phyloP scores from a whole-genome alignment of 2,329 filamentous ascomycete species.

The Gyromitra esculenta region DNA sequence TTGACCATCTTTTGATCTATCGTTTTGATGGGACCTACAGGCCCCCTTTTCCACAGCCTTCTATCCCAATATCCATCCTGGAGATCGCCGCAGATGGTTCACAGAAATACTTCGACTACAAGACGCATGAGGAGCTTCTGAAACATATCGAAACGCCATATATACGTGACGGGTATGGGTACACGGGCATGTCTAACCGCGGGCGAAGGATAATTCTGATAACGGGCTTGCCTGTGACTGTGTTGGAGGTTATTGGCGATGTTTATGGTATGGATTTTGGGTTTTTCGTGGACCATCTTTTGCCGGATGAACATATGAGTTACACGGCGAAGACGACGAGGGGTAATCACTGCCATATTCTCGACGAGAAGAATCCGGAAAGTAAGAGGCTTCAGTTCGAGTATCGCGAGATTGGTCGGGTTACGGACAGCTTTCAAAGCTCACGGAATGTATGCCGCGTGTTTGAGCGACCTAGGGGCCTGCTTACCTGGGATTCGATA shows the following conservation, averaged over 20 bases:
- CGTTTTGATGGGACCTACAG: no score
- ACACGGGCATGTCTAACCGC: not conserved
- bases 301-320: slow-evolving; percentile 32
- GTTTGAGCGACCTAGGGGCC: not conserved
- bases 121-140: not conserved
- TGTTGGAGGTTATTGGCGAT: slow-evolving; percentile 28
- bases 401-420: slow-evolving; percentile 23
- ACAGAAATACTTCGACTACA: not conserved
- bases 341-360: slow-evolving; percentile 12
- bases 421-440: not conserved
- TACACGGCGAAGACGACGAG: slow-evolving; percentile 33
- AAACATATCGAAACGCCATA: slow-evolving; percentile 12
- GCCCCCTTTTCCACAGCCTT: not conserved
- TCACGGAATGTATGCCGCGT: slow-evolving; percentile 11
- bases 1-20: not conserved
- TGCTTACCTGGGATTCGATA: slow-evolving; percentile 19
- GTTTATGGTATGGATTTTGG: slow-evolving; percentile 32
- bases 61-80: slow-evolving; percentile 19
- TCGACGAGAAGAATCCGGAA: not conserved
- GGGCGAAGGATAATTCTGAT: slow-evolving; percentile 26
- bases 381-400: slow-evolving; percentile 35
- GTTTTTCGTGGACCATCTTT: slow-evolving; percentile 14
- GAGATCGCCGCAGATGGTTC: slow-evolving; percentile 18
- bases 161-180: not conserved
- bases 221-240: slow-evolving; percentile 8